phyloP scores from a whole-genome alignment of 352 stramenopile genomes.

The Peronosclerospora sorghi region DNA sequence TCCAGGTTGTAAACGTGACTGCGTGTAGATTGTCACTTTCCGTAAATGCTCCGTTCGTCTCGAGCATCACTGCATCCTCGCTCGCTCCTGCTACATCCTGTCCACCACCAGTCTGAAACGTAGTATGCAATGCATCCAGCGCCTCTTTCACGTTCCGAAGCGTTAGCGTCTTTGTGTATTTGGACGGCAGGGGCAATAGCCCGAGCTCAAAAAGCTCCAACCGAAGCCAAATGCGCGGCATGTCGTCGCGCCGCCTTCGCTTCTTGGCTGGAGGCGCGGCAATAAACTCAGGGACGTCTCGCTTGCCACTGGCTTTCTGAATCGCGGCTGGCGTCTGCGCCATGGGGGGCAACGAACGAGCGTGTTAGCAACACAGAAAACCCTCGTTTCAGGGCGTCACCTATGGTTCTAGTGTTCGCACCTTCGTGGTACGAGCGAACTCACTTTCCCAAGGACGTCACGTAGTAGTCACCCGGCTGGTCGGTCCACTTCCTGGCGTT shows the following conservation, averaged over 20 bases:
- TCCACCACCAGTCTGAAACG: slow-evolving; percentile 18
- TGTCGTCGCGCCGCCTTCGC: slow-evolving; percentile 20
- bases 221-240: slow-evolving; percentile 69
- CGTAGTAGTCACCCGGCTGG: slow-evolving; percentile 2
- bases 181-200: slow-evolving; percentile 59
- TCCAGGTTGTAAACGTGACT: slow-evolving; percentile 51
- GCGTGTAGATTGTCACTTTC: slow-evolving; percentile 54
- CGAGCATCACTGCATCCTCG: slow-evolving; percentile 38
- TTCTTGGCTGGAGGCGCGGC: slow-evolving; percentile 28
- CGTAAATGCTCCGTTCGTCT: slow-evolving; percentile 19
- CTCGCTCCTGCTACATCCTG: slow-evolving; percentile 3
- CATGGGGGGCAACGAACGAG: no score
- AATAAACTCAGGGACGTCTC: slow-evolving; percentile 22
- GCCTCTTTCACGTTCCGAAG: slow-evolving; percentile 48
- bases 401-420: slow-evolving; percentile 7
- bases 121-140: slow-evolving; percentile 45
- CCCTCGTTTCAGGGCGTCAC: slow-evolving; percentile 5
- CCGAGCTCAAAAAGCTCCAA: slow-evolving; percentile 83
- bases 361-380: slow-evolving; percentile 21
- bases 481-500: slow-evolving; percentile 3
- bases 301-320: slow-evolving; percentile 20
- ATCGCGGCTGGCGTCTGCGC: slow-evolving; percentile 21
- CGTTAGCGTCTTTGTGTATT: slow-evolving; percentile 50
- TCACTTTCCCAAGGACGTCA: slow-evolving; percentile 7
- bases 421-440: slow-evolving; percentile 24